Base-by-base conservation (phyloP, 2,329 filamentous ascomycete genomes). In the Claviceps africana region DNA sequence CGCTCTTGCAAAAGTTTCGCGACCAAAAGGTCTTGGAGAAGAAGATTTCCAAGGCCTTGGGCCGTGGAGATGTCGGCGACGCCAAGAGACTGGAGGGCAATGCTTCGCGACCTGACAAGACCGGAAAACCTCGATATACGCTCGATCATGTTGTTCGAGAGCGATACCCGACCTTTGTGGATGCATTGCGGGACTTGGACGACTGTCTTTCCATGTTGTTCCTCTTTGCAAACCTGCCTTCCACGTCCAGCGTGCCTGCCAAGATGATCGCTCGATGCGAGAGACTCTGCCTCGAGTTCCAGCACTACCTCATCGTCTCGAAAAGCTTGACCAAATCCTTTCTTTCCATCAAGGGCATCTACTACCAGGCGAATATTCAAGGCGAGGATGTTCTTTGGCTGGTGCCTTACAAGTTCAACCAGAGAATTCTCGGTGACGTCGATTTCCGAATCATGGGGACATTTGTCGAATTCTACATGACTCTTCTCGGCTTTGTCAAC, bases 391-490 rank as follows among this genome's bases (percentile, higher is more conserved):
- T 98, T 48, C 76, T 97, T 58, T 98, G 93, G 93, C 77, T 98
- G 40, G 91, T 96, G 11, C 93, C 93, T 1, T 98, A 98, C 74
- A 88, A 88, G 68, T 98, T 98, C 71, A 95, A 97, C 64, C 93
- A 98, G 74, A 79, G 87, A 60, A 84, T 95, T 15, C 87, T 93
- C 42, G 88, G 86, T 53, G 93, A 98, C 68, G 86, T 98, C 57
- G 93, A 98, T 69, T 98, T 96, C 73, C 79, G 93, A 63, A 98
- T 98, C 70, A 98, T 98, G 93, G 91, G 88, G 54, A 98, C 93
- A 4, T 98, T 98, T 65, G 83, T 98, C 58, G 91, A 98, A 68
- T 98, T 98, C 69, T 98, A 98, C 75, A 95, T 94, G 62, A 97
- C 91, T 4, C 77, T 98, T 15, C 76, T 98, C 21, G 86, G 91